Base-by-base conservation (phyloP, 495 filamentous ascomycete species). In the Tuber brumale region DNA sequence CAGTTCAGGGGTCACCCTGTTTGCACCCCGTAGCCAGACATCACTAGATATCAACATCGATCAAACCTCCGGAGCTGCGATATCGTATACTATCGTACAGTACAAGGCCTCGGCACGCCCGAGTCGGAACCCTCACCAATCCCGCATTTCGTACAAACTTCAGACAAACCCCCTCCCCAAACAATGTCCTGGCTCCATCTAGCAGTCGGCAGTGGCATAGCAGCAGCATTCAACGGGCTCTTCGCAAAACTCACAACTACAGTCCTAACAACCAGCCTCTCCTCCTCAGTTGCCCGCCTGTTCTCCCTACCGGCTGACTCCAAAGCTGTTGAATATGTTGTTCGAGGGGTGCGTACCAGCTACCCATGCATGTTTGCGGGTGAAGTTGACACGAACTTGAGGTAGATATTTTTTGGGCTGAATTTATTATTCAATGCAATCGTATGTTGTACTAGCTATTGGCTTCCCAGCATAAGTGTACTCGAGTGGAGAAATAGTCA, bases 241-340 rank as follows among this genome's bases (percentile, higher is more conserved):
- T 99, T 98, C 85, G 95, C 95, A 0, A 99, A 97, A 84, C 86
- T 99, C 74, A 97, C 94, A 51, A 98, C 95, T 3, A 96, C 94
- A 37, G 87, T 90, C 39, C 88, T 97, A 70, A 97, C 95, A 8
- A 87, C 91, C 19, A 87, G 85, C 46, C 88, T 95, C 79, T 90
- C 93, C 27, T 84, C 86, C 39, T 85, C 86, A 27, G 85, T 97
- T 74, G 89, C 93, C 1, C 83, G 86, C 14, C 44, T 87, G n/a
- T 84, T 97, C 61, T 88, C 88, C 6, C 76, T 93, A 48, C 76
- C 85, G n/a, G 82, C 85, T 1, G 76, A 85, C 1, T 88, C 89
- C 70, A 82, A 84, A 21, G 80, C 88, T 31, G 85, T 95, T 48
- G 92, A 95, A 79, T 82, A 90, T 72, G 80, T 89, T 39, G 87